Evolutionary conservation across 768 basidiomycete species (phyloP), one percentile per base, ranked within the genome.

Genomic region (Boletellus ananas): DNA sequence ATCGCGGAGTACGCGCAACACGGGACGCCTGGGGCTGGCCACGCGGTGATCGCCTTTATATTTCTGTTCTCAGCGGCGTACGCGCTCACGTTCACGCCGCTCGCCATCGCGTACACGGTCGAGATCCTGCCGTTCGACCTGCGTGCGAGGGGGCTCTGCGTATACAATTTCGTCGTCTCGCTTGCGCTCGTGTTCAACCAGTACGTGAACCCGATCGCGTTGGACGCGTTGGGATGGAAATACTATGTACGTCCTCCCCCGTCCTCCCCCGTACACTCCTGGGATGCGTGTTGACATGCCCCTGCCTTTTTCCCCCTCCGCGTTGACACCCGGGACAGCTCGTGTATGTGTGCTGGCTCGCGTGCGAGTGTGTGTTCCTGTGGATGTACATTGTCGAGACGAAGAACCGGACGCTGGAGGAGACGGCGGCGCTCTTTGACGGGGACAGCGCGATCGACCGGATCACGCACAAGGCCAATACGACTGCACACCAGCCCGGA

Each of bases 121-220:
- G 92, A 94, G 64, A 91, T 94, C 54, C 67, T 93, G 3, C 90
- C 90, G 0, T 90, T 83, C 67, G 75, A 73, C 51, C 83, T 92
- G 50, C 83, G 91, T 43, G 90, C 90, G 12, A 87, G 83, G 60
- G 90, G 89, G 0, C 84, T 88, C 54, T 83, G 86, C 6, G 62
- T 87, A 29, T 86, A 89, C 83, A 85, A 83, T 63, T 67, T 87
- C 45, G 73, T 74, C 10, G 72, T 85, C 20, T 83, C 79, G 59
- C 70, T 85, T 34, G 79, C 84, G 1, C 71, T 87, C 25, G 83
- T 87, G 3, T 85, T 92, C 68, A 91, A 87, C 58, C 85, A 86
- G 60, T 86, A 88, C 47, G 79, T 88, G 43, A 90, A 90, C 58
- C 87, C 89, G 7, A 80, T 83, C 72, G 89, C 88, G 1, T 70